Base-by-base conservation (phyloP, 108 stramenopile genomes). In the Discostella stelligeroides region DNA sequence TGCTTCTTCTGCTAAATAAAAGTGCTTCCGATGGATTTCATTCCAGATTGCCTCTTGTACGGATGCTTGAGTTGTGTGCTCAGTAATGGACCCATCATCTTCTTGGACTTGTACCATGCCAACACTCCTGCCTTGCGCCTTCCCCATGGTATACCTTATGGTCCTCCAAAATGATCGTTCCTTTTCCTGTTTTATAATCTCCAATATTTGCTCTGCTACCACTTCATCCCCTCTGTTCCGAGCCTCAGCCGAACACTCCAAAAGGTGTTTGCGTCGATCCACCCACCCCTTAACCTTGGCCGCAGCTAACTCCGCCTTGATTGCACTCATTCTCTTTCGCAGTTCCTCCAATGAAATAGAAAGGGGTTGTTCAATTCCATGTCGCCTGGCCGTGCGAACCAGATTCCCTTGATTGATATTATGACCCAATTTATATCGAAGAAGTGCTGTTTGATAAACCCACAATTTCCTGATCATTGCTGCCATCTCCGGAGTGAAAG, bases 81-180 rank as follows among this genome's bases (percentile, higher is more conserved):
- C n/a, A 10, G 28, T 46, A 4, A 64, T 13, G 2, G 28, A 4
- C 0, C 47, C 30, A 13, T 50, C 49, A 7, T 58, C 55, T 13
- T 4, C 55, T 7, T 34, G 12, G 5, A 65, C 48, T 13, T 65
- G 64, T 0, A 59, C 73, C 9, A 30, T 14, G 1, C 37, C 14
- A 1, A 73, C 55, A 10, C 56, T 59, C 10, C 55, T 18, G 0
- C 48, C 58, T 7, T 14, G 1, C 28, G 15, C 21, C 43, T 66
- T 58, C 7, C 45, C 45, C 9, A 60, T 54, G 0, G 45, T 14
- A n/a, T 59, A 66, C 21, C 58, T 66, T 1, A 73, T 20, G 1
- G 40, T 14, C 21, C 63, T 3, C 63, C 63, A 73, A 42, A 65
- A 54, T 27, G 43, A 12, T 11, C 67, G 17, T 9, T 76, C 54